Percentiles rank a stretch among this genome's conserved stretches.
Evolutionary conservation across 495 filamentous ascomycete genomes (phyloP).

Genomic region (Staphylotrichum tortipilum): DNA sequence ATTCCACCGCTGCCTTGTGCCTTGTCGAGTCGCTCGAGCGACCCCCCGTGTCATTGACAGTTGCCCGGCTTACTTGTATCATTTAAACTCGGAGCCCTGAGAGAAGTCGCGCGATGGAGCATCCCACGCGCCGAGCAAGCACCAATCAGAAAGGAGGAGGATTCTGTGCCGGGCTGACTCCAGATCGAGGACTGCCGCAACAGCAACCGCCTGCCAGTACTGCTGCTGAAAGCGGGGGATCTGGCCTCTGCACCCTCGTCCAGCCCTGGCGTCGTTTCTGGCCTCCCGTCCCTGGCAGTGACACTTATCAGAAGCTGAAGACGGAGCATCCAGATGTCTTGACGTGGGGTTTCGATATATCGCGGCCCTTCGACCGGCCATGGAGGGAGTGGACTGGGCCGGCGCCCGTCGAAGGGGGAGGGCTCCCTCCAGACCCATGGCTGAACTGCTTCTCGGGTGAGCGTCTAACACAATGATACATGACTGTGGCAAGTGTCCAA

Average conservation of each 20-base stretch:
- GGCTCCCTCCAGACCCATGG: no score
- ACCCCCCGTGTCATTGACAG: no score
- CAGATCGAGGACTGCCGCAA: no score
- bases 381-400: constrained; percentile 7
- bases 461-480: no score
- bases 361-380: constrained; percentile 4
- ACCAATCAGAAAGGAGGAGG: not conserved
- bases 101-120: not conserved
- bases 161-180: no score
- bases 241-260: not conserved
- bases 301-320: not conserved
- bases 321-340: constrained; percentile 4
- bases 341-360: constrained; percentile 5
- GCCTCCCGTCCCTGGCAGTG: constrained; percentile 4
- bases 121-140: not conserved
- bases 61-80: no score
- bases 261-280: constrained; percentile 9
- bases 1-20: no score
- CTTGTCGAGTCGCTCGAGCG: no score
- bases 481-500: no score
- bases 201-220: not conserved
- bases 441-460: not conserved
- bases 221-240: not conserved
- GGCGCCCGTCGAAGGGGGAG: not conserved
- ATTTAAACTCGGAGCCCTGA: no score